A percentile compares a stretch with the other conserved stretches of the same genome.
Evolutionary conservation across 1,284 basidiomycete genomes (phyloP).

Genomic region (Entoloma clypeatum): DNA sequence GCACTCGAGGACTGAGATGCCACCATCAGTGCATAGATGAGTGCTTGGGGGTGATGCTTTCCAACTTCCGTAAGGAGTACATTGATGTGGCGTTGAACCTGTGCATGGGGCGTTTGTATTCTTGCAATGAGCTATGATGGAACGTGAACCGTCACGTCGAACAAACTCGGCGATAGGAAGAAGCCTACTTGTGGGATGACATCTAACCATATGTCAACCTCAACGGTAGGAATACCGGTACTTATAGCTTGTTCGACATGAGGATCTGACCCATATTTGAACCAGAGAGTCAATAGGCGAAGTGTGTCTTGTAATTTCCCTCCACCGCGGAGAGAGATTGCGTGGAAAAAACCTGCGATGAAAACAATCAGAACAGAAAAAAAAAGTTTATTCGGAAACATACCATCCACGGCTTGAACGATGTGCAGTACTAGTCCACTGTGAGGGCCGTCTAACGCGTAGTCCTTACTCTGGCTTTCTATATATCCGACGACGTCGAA

Average conservation of each 20-base stretch:
- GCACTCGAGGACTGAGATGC: constrained; percentile 94
- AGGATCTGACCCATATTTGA: constrained; percentile 93
- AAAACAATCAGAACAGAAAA: neutral
- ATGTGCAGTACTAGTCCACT: constrained; percentile 81
- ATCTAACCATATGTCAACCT: constrained; percentile 98
- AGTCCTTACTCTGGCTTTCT: constrained; percentile 63
- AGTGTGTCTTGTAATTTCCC: constrained; percentile 96
- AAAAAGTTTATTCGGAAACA: constrained; percentile 15
- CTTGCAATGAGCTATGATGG: constrained; percentile 99
- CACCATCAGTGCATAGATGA: constrained; percentile 98
- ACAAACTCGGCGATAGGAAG: neutral
- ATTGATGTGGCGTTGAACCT: constrained; percentile 89
- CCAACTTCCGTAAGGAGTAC: constrained; percentile 91
- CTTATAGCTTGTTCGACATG: constrained; percentile 91
- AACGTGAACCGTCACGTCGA: too few species aligned
- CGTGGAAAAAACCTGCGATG: constrained; percentile 86
- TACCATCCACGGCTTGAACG: constrained; percentile 92
- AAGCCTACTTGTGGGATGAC: constrained; percentile 87
- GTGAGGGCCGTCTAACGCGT: constrained; percentile 64
- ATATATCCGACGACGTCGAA: constrained; percentile 91
- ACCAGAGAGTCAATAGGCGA: constrained; percentile 94
- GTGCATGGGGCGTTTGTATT: constrained; percentile 90
- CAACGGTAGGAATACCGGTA: constrained; percentile 85
- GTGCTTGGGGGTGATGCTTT: constrained; percentile 94
- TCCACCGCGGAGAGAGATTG: constrained; percentile 86